Conservation (phyloP, 352 stramenopile species). For the Pythium brachiatum region DNA sequence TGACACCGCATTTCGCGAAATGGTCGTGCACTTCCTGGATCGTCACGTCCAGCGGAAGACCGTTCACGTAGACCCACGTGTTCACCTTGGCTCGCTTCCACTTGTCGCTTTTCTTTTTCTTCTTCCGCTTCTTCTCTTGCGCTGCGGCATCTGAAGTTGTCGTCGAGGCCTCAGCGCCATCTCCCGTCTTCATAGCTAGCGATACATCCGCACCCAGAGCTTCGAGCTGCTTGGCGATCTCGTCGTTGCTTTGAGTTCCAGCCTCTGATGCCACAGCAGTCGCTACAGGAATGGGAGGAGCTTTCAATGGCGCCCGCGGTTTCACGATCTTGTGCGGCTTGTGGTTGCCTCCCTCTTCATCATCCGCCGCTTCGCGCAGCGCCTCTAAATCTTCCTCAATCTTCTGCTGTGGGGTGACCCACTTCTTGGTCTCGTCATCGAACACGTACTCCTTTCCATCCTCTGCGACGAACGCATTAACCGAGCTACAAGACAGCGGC, state of each 20-base stretch:
- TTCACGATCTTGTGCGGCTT: conserved; percentile 39
- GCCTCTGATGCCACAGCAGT: background rate
- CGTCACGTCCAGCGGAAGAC: conserved; percentile 91
- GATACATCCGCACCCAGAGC: conserved; percentile 5
- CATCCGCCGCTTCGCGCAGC: conserved; percentile 41
- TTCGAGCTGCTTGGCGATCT: background rate
- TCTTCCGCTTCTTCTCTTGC: conserved; percentile 48
- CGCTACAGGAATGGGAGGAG: conserved; percentile 7
- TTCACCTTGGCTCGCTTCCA: conserved; percentile 84
- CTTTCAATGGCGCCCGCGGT: conserved; percentile 3
- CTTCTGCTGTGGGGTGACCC: conserved; percentile 34
- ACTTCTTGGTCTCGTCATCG: conserved; percentile 36
- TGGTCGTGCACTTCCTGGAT: conserved; percentile 91
- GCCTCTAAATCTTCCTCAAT: conserved; percentile 45
- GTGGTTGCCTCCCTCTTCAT: conserved; percentile 27
- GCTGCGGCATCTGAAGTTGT: background rate
- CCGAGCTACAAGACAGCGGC: conserved; percentile 12
- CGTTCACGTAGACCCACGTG: conserved; percentile 96
- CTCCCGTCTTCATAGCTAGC: background rate
- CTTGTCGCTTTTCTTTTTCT: conserved; percentile 81
- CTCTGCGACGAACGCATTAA: conserved; percentile 29
- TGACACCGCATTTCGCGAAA: conserved; percentile 94
- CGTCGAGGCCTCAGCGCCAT: background rate
- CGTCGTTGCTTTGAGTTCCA: background rate
- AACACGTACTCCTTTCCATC: conserved; percentile 42